Conservation (phyloP, 176 grass and related monocot species). For the Cenchrus fungigraminus region DNA sequence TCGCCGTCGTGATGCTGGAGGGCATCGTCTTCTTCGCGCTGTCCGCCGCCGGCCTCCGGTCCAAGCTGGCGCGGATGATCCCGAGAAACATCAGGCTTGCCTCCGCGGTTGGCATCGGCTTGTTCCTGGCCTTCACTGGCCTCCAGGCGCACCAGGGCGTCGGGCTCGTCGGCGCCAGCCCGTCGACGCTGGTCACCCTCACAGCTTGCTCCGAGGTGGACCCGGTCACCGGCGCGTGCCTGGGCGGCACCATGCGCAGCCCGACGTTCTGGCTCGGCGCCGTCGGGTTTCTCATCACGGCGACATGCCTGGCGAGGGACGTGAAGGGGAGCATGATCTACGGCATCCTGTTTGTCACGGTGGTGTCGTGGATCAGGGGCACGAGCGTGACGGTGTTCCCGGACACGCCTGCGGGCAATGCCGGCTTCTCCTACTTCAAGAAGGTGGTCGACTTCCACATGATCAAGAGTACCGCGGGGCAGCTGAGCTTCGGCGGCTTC, state of each 20-base stretch:
- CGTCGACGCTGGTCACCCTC: constrained; percentile 72
- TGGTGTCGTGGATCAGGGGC: constrained; percentile 64
- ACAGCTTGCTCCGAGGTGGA: constrained; percentile 63
- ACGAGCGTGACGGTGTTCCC: constrained; percentile 69
- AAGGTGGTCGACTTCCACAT: constrained; percentile 58
- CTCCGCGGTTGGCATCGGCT: constrained; percentile 57
- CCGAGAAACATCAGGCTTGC: constrained; percentile 53
- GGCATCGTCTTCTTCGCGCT: constrained; percentile 55
- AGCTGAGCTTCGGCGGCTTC: constrained; percentile 54
- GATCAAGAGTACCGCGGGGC: constrained; percentile 55
- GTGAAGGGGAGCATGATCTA: constrained; percentile 75
- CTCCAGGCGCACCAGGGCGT: constrained; percentile 67
- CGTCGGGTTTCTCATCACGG: constrained; percentile 61
- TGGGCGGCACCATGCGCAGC: constrained; percentile 62
- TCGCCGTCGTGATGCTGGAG: constrained; percentile 64
- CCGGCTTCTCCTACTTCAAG: constrained; percentile 67
- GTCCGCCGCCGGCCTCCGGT: constrained; percentile 54
- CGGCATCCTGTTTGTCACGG: constrained; percentile 72
- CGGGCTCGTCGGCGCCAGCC: constrained; percentile 67
- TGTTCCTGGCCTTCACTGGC: constrained; percentile 65
- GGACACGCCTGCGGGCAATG: constrained; percentile 56
- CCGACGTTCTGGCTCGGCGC: constrained; percentile 80
- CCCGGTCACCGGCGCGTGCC: constrained; percentile 59
- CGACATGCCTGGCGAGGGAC: constrained; percentile 52
- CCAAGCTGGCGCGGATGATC: constrained; percentile 57